Evolutionary conservation across 2,329 filamentous ascomycete genomes (phyloP).

Genomic region (Ophiosphaerella narmari): DNA sequence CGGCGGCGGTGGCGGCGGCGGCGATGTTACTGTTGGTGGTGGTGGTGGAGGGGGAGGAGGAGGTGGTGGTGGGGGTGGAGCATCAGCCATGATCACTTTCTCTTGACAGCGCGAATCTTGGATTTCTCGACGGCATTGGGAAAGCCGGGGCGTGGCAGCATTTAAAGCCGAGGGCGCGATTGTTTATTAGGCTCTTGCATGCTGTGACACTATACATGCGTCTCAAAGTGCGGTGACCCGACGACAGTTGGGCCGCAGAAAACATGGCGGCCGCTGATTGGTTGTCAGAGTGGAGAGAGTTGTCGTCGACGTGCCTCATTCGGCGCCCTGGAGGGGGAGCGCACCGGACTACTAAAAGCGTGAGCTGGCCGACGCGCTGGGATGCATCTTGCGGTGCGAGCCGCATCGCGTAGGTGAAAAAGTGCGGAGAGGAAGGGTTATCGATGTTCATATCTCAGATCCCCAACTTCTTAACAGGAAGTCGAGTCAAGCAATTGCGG

Average conservation of each 20-base stretch:
- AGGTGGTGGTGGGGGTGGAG: conserved; percentile 10
- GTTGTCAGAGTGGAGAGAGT: conserved; percentile 27
- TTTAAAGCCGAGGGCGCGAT: conserved; percentile 31
- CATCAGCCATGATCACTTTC: conserved; percentile 14
- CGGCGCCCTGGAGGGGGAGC: conserved; percentile 29
- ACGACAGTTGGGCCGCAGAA: conserved; percentile 35
- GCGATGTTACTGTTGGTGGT: conserved; percentile 11
- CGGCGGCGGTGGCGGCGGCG: conserved; percentile 13
- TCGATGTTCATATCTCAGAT: too few relatives aligned
- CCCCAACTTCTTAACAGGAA: too few relatives aligned
- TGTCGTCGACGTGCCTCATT: conserved; percentile 23
- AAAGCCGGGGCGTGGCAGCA: conserved; percentile 31
- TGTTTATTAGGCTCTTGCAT: conserved; percentile 32
- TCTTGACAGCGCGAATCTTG: conserved; percentile 7
- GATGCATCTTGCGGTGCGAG: conserved; percentile 19
- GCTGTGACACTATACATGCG: conserved; percentile 40
- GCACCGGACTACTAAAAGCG: conserved; percentile 33
- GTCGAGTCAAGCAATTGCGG: too few relatives aligned
- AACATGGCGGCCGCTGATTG: conserved; percentile 45
- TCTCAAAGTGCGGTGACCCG: conserved; percentile 40
- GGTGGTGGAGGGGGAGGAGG: background rate
- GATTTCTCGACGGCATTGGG: conserved; percentile 1
- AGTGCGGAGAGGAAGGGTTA: conserved; percentile 4
- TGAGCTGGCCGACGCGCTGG: conserved; percentile 31
- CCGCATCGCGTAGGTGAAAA: conserved; percentile 7